A percentile compares a stretch with the other conserved stretches of the same genome.
phyloP scores from a whole-genome alignment of 805 yeast genomes.

The Monosporozyma unispora region DNA sequence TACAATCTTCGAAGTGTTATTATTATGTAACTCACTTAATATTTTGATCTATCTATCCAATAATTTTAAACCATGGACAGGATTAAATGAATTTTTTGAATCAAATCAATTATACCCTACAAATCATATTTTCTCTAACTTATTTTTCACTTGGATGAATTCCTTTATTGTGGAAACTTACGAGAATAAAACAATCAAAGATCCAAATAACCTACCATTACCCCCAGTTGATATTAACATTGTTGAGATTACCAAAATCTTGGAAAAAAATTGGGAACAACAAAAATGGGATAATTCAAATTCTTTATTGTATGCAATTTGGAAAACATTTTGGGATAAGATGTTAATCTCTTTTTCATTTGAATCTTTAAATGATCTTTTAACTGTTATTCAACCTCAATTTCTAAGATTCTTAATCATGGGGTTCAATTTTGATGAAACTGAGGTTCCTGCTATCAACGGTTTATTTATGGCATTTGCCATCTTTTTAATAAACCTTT shows the following conservation, averaged over 20 bases:
- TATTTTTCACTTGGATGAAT: constrained; percentile 43
- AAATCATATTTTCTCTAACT: constrained; percentile 28
- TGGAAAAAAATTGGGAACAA: constrained; percentile 31
- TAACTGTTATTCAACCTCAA: constrained; percentile 46
- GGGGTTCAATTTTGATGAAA: constrained; percentile 32
- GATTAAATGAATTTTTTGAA: constrained; percentile 30
- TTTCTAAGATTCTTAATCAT: constrained; percentile 41
- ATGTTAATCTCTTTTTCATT: constrained; percentile 29
- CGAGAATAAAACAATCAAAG: constrained; percentile 31
- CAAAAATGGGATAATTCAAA: constrained; percentile 26
- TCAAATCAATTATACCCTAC: constrained; percentile 24
- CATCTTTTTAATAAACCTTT: constrained; percentile 53
- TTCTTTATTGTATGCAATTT: constrained; percentile 31
- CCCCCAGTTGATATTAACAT: constrained; percentile 35
- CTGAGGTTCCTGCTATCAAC: constrained; percentile 39
- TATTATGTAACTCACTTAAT: constrained; percentile 25
- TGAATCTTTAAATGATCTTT: constrained; percentile 33
- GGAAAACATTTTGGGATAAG: constrained; percentile 33
- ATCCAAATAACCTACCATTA: constrained; percentile 35
- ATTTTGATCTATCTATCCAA: constrained; percentile 35
- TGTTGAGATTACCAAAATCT: constrained; percentile 22
- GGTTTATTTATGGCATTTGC: constrained; percentile 57
- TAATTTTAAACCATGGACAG: constrained; percentile 33
- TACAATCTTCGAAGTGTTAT: constrained; percentile 20
- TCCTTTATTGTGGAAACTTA: constrained; percentile 35